Conservation (phyloP, 2,329 filamentous ascomycete species). For the Apiospora malaysiana region DNA sequence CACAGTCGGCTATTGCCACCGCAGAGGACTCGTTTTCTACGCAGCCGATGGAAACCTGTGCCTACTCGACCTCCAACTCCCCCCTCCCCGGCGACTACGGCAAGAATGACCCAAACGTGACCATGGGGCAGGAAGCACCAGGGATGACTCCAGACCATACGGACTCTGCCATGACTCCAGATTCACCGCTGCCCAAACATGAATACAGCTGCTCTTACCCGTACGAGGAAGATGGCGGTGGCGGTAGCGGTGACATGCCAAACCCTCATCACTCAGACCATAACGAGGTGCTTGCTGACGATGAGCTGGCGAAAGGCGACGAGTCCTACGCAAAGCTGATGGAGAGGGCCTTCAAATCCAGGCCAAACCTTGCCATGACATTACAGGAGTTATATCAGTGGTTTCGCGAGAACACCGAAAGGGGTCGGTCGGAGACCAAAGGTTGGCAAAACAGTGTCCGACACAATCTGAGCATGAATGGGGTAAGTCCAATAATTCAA, state of each 20-base stretch:
- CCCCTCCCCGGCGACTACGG: slow-evolving; percentile 18
- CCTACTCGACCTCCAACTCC: slow-evolving; percentile 12
- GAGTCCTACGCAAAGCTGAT: slow-evolving; percentile 86
- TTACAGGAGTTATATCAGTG: slow-evolving; percentile 89
- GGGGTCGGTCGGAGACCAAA: slow-evolving; percentile 66
- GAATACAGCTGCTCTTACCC: slow-evolving; percentile 18
- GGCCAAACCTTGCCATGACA: slow-evolving; percentile 71
- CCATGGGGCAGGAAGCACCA: slow-evolving; percentile 25
- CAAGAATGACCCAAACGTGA: slow-evolving; percentile 22
- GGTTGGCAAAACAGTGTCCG: slow-evolving; percentile 97
- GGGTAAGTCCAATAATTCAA: slow-evolving; percentile 57
- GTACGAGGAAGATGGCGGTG: slow-evolving; percentile 19
- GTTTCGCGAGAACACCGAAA: slow-evolving; percentile 83
- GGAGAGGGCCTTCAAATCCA: slow-evolving; percentile 73
- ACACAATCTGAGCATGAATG: slow-evolving; percentile 96
- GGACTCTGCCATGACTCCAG: slow-evolving; percentile 21
- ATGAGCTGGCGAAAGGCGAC: slow-evolving; percentile 35
- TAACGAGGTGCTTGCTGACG: slow-evolving; percentile 32
- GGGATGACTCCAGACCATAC: slow-evolving; percentile 21
- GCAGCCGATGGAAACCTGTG: slow-evolving; percentile 21
- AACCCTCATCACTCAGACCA: neutral
- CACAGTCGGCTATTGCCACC: neutral
- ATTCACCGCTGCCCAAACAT: slow-evolving; percentile 22
- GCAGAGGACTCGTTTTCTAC: neutral
- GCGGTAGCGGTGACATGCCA: slow-evolving; percentile 23